These are phyloP conservation scores for Phytophthora boehmeriae DNA, from an alignment of 352 stramenopile species.

Conservation along the genomic window DNA sequence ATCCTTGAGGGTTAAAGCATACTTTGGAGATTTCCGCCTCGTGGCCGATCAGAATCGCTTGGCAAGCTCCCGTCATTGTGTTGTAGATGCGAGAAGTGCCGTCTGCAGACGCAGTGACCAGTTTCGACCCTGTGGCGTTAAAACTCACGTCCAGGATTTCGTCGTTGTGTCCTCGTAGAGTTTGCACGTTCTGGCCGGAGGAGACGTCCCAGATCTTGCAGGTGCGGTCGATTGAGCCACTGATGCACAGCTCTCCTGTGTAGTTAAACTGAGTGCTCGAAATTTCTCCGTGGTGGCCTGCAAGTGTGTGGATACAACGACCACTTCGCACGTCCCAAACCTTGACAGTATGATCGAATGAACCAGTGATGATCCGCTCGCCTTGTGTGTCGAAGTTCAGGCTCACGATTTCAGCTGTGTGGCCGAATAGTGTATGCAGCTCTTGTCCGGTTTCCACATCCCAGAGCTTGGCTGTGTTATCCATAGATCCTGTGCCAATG, in stretches of 20 bases:
- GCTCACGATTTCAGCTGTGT: slow-evolving; percentile 95
- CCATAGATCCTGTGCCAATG: slow-evolving; percentile 92
- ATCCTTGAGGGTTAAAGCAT: slow-evolving; percentile 96
- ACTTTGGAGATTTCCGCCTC: slow-evolving; percentile 96
- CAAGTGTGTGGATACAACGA: slow-evolving; percentile 92
- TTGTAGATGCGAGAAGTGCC: slow-evolving; percentile 96
- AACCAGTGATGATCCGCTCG: slow-evolving; percentile 94
- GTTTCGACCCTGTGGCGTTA: slow-evolving; percentile 93
- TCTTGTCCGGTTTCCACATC: slow-evolving; percentile 95
- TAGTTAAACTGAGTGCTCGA: slow-evolving; percentile 96
- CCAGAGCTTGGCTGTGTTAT: slow-evolving; percentile 96
- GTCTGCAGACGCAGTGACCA: slow-evolving; percentile 94
- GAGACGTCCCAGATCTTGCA: slow-evolving; percentile 95
- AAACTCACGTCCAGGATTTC: slow-evolving; percentile 96
- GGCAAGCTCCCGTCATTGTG: slow-evolving; percentile 94
- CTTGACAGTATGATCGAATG: slow-evolving; percentile 96
- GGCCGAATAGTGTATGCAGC: slow-evolving; percentile 93
- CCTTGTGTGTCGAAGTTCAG: slow-evolving; percentile 95
- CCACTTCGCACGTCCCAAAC: slow-evolving; percentile 87
- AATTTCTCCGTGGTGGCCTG: slow-evolving; percentile 95
- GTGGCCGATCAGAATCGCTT: slow-evolving; percentile 95
- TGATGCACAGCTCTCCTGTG: slow-evolving; percentile 91
- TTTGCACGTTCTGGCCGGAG: slow-evolving; percentile 92
- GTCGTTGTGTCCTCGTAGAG: slow-evolving; percentile 94
- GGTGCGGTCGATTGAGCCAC: slow-evolving; percentile 94